Conservation (phyloP, 75 land plant genomes). For the Isoetes taiwanensis region DNA sequence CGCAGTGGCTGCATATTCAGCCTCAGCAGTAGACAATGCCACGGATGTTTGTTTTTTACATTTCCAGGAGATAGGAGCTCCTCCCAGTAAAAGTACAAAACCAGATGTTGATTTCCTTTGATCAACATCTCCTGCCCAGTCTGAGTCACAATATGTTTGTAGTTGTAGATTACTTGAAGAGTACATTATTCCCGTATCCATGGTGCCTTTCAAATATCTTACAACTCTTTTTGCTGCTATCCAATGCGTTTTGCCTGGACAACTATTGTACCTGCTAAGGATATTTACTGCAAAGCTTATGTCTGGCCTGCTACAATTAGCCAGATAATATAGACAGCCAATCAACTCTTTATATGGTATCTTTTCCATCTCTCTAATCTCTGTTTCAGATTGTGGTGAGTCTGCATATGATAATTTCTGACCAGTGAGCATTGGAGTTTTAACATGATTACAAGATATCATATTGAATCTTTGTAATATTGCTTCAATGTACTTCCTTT, state of each 20-base stretch:
- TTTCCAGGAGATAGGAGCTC: conserved; percentile 14
- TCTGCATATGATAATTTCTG: no score
- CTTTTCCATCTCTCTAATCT: no score
- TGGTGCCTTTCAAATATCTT: conserved; percentile 15
- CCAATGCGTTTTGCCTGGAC: conserved; percentile 7
- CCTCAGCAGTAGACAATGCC: conserved; percentile 9
- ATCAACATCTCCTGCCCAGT: conserved; percentile 17
- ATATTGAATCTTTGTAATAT: no score
- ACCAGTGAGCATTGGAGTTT: no score
- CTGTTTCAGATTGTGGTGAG: no score
- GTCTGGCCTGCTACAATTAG: no score
- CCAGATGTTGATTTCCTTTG: conserved; percentile 17
- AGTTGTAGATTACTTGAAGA: not conserved
- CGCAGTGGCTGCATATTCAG: conserved; percentile 12
- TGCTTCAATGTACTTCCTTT: no score
- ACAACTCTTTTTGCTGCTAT: conserved; percentile 9
- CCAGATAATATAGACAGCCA: no score
- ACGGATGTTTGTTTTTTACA: conserved; percentile 17
- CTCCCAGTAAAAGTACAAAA: conserved; percentile 10
- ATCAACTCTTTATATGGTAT: no score
- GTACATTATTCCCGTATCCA: conserved; percentile 6
- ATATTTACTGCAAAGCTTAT: not conserved
- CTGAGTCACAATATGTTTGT: conserved; percentile 10
- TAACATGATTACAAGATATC: no score
- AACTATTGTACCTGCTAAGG: conserved; percentile 8